Evolutionary conservation across 768 basidiomycete genomes (phyloP).

Genomic region (Suillus subalutaceus): DNA sequence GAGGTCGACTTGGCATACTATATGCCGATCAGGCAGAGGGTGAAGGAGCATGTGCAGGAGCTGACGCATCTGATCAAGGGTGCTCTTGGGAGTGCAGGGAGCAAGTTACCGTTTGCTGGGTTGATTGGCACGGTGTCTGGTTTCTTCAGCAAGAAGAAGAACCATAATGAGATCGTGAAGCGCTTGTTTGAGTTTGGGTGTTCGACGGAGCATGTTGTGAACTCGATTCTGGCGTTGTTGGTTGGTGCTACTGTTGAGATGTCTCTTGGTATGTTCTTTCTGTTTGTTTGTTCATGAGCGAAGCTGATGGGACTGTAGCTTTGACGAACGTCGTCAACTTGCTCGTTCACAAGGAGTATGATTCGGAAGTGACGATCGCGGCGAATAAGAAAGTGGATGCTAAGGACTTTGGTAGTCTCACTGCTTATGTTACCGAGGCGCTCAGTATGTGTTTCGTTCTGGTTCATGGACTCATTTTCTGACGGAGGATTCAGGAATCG

Average conservation of each 20-base stretch:
- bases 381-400: conserved; percentile 30
- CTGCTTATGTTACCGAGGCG: conserved; percentile 67
- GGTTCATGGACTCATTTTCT: neutral
- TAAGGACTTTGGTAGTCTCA: conserved; percentile 43
- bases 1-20: conserved; percentile 63
- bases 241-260: conserved; percentile 70
- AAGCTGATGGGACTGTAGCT: conserved; percentile 39
- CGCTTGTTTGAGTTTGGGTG: conserved; percentile 58
- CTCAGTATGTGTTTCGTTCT: conserved; percentile 52
- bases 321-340: conserved; percentile 68
- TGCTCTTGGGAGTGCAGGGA: conserved; percentile 44
- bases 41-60: conserved; percentile 53
- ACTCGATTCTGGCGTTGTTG: conserved; percentile 72
- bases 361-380: conserved; percentile 39
- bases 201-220: conserved; percentile 63
- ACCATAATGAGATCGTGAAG: conserved; percentile 54
- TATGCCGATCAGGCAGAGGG: conserved; percentile 55
- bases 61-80: conserved; percentile 60
- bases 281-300: neutral
- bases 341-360: conserved; percentile 57
- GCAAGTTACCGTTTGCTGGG: conserved; percentile 40
- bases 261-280: conserved; percentile 53
- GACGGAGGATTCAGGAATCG: conserved; percentile 51
- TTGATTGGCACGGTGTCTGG: conserved; percentile 50
- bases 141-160: conserved; percentile 51